A percentile compares a stretch with the other conserved stretches of the same genome.
Evolutionary conservation across 208 protist species (phyloP).

Genomic region (Wallacemonas sp.): DNA sequence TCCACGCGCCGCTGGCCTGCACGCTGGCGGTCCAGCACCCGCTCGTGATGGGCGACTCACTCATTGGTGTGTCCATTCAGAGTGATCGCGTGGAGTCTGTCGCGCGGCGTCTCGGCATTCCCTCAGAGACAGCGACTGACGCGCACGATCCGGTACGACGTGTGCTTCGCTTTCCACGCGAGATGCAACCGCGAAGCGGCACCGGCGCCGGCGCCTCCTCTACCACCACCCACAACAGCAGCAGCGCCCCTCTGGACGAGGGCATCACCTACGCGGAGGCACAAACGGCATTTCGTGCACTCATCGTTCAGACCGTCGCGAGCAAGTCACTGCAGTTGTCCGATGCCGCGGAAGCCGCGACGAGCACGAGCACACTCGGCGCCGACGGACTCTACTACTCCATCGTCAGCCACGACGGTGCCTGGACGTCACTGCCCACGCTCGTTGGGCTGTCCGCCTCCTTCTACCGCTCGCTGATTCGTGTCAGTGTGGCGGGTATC

Average conservation of each 20-base stretch:
- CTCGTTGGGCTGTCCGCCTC: slow-evolving; percentile 54
- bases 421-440: slow-evolving; percentile 65
- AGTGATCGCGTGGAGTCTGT: slow-evolving; percentile 35
- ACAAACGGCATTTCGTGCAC: slow-evolving; percentile 1
- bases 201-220: neutral
- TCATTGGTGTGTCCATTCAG: slow-evolving; percentile 44
- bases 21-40: slow-evolving; percentile 52
- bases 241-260: too few species aligned
- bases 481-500: slow-evolving; percentile 74
- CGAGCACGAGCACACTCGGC: slow-evolving; percentile 22
- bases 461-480: slow-evolving; percentile 43
- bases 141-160: neutral
- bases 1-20: slow-evolving; percentile 29
- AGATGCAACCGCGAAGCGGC: too few species aligned
- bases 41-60: slow-evolving; percentile 44
- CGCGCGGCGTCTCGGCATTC: slow-evolving; percentile 16
- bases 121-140: neutral
- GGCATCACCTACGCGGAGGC: slow-evolving; percentile 3
- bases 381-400: neutral
- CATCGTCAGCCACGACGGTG: neutral
- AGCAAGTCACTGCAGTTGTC: slow-evolving; percentile 17
- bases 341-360: neutral
- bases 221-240: too few species aligned
- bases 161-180: slow-evolving; percentile 5
- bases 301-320: slow-evolving; percentile 51